Evolutionary conservation across 495 filamentous ascomycete genomes (phyloP), one percentile per base, ranked within the genome.

Genomic region (Elaphomyces granulatus): DNA sequence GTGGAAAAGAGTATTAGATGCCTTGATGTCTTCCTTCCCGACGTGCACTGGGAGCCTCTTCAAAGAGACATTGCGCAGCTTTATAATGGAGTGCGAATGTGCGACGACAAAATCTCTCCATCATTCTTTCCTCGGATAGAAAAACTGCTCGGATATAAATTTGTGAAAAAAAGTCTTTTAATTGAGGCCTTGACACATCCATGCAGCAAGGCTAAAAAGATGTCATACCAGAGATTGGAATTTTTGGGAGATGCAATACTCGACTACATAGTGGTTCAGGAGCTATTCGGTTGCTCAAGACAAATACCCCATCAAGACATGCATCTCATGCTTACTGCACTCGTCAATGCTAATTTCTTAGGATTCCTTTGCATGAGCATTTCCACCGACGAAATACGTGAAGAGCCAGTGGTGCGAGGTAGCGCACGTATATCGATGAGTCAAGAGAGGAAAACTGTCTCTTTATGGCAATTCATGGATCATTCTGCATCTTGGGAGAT

Each of bases 201-300:
- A 0, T 83, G 70, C 47, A 62, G 58, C 26, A 55, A 61, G 32
- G 63, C 72, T 38, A 50, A 55, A n/a, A 52, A 55, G 6, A 59
- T 60, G 1, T 87, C 80, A 4, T 83, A 92, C 53, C 81, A 96
- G 46, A 77, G 87, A 0, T 69, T 95, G 10, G 90, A 98, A 53
- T 96, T 86, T 55, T 67, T 95, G 0, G 90, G 90, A 6, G 90
- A 98, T 50, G 71, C 86, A 0, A 61, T 94, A 8, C 73, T 98
- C 0, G 90, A 98, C 52, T 75, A 73, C 53, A 54, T 94, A 36
- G 65, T 96, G 34, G 70, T 80, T 7, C 60, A 57, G 2, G 55
- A 54, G 1, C 59, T 85, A 7, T 74, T 62, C 44, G 48, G 59
- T 0, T 56, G 62, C 26, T 51, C 60, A 2, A 45, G 48, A 6